Evolutionary conservation across 169 alveolate genomes (phyloP).

Genomic region (Plasmodium berghei): DNA sequence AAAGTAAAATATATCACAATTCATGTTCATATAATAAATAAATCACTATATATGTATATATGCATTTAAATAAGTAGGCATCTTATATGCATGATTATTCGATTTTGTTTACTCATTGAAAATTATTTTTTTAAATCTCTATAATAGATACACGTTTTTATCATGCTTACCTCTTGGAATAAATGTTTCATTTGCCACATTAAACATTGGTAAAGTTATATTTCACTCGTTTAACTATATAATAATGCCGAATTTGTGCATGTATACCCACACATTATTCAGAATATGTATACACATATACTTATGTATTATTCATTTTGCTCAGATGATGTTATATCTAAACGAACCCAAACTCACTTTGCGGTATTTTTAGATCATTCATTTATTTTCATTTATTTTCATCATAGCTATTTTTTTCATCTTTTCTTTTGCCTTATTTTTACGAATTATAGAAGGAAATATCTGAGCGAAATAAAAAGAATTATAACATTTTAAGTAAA

Average conservation of each 20-base stretch:
- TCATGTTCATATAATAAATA: neutral
- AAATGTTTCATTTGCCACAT: conserved; percentile 37
- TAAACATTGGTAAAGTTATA: conserved; percentile 31
- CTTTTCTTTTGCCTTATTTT: neutral
- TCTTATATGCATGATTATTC: neutral
- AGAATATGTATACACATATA: neutral
- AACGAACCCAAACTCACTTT: conserved; percentile 47
- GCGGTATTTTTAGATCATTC: conserved; percentile 9
- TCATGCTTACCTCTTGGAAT: conserved; percentile 60
- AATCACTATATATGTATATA: neutral
- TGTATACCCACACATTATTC: neutral
- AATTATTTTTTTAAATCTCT: conserved; percentile 7
- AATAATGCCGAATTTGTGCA: neutral
- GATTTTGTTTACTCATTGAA: neutral
- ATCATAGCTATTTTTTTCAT: neutral
- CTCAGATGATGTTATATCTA: conserved; percentile 46
- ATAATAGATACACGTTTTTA: conserved; percentile 22
- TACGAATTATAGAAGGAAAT: conserved; percentile 48
- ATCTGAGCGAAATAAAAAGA: conserved; percentile 39
- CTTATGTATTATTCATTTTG: neutral
- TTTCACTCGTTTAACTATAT: neutral
- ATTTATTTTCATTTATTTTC: conserved; percentile 10
- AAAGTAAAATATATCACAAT: conserved; percentile 14
- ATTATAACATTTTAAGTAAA: conserved; percentile 32
- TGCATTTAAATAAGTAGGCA: neutral